Base-by-base conservation (phyloP, 2,329 filamentous ascomycete species). In the Trichoderma pleuroti region DNA sequence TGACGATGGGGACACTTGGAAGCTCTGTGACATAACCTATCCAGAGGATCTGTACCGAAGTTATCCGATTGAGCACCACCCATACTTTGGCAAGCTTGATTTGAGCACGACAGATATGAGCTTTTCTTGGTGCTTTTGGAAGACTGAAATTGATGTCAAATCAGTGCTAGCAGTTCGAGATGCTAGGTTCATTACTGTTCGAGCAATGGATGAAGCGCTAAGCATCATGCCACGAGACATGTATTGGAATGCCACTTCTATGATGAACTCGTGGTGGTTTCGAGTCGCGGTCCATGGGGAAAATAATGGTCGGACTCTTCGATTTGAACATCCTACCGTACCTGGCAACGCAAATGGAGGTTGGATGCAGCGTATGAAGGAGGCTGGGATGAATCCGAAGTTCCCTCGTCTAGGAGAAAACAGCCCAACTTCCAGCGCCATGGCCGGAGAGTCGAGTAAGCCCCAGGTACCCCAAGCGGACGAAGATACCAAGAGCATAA, bases 261-360 rank as follows among this genome's bases (percentile, higher is more conserved):
- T 98, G 94, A 97, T 98, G 94, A 97, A 98, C 94, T 94, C 98
- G 91, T 79, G 87, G 0, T 98, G 94, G 94, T 98, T 92, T 79
- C 87, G 94, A 6, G 87, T 98, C 1, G 88, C 90, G 2, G 92
- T 98, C 68, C 87, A 89, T 66, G 90, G 90, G 70, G 90, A 94
- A 72, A 46, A 42, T 4, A 30, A n/a, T 12, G 85, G 84, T 0
- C 71, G 76, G 56, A 80, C 77, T 9, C 81, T 97, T 54, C 86
- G 88, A 7, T 98, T 98, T 74, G 94, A 97, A 79, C 94, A 98
- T 75, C 94, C 94, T 0, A 97, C 93, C 3, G 91, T 94, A 73
- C 93, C 94, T 8, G 90, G 91, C 0, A 80, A 93, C 46, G 90
- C 91, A 74, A 86, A 91, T 0, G 92, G 92, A 16, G 94, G 94